phyloP scores from a whole-genome alignment of 176 grass and related monocot genomes.

The Secale cereale region DNA sequence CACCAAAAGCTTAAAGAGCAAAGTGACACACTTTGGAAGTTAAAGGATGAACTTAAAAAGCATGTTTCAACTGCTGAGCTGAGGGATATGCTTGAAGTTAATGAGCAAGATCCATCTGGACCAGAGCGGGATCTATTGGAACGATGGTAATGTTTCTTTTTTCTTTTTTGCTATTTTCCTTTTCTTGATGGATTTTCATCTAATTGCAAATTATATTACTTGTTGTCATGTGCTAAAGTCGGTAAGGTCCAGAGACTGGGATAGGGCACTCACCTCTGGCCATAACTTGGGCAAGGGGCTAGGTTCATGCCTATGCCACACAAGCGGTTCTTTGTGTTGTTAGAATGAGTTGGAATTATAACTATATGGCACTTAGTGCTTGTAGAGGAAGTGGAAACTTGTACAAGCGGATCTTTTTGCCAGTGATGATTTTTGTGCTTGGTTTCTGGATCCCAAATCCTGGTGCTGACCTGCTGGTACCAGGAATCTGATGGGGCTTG shows the following conservation, averaged over 20 bases:
- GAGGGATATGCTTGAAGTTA: constrained; percentile 82
- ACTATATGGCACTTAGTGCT: too few species aligned
- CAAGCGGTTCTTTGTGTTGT: too few species aligned
- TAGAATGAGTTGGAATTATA: too few species aligned
- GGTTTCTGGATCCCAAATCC: background rate
- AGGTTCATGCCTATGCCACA: too few species aligned
- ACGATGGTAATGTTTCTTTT: constrained; percentile 56
- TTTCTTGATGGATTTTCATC: constrained; percentile 3
- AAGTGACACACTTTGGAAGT: constrained; percentile 79
- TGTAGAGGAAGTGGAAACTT: background rate
- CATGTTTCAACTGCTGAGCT: constrained; percentile 73
- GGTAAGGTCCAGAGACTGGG: background rate
- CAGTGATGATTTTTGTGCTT: background rate
- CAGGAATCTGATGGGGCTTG: background rate
- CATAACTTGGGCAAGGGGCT: too few species aligned
- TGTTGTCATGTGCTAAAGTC: background rate
- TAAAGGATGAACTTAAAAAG: constrained; percentile 90
- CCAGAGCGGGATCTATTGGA: constrained; percentile 80
- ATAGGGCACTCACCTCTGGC: background rate
- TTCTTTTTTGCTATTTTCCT: constrained; percentile 18
- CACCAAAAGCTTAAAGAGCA: constrained; percentile 73
- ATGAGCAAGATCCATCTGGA: constrained; percentile 79
- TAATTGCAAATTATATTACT: background rate
- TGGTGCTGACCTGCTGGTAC: background rate
- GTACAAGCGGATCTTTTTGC: background rate